Percentiles rank a stretch among this genome's conserved stretches.
phyloP scores from a whole-genome alignment of 2,329 filamentous ascomycete species.

The Epichloe bromicola region DNA sequence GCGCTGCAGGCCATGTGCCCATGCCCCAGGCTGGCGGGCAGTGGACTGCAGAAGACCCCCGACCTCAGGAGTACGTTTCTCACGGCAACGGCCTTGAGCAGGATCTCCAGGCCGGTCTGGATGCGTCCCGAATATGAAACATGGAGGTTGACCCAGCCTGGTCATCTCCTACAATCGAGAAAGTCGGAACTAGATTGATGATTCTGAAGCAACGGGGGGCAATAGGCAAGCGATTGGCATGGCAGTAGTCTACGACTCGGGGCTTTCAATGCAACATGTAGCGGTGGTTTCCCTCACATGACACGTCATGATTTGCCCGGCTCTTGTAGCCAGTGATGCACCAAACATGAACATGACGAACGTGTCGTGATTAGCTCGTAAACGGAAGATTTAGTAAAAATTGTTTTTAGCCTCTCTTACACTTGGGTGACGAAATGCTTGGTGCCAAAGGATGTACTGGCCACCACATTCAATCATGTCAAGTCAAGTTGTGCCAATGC shows the following conservation, averaged over 20 bases:
- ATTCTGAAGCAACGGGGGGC: no score
- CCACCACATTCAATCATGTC: no score
- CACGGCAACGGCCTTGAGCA: conserved; percentile 41
- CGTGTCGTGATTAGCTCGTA: no score
- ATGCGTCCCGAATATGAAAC: conserved; percentile 15
- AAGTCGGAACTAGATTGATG: neutral
- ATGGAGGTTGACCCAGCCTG: no score
- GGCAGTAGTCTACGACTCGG: neutral
- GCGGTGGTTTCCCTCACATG: neutral
- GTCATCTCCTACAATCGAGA: no score
- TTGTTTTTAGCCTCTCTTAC: no score
- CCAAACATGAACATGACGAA: no score
- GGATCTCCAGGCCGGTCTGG: conserved; percentile 39
- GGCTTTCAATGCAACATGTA: neutral
- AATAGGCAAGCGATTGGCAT: neutral
- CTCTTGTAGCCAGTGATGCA: no score
- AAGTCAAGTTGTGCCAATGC: neutral
- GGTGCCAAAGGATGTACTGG: no score
- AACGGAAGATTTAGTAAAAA: no score
- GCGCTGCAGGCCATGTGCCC: conserved; percentile 32
- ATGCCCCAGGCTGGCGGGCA: conserved; percentile 37
- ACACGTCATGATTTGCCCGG: no score
- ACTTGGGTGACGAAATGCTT: no score
- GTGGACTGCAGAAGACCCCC: conserved; percentile 47
- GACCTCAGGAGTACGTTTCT: conserved; percentile 44